Evolutionary conservation across 2,329 filamentous ascomycete species (phyloP).

Genomic region (Exserohilum rostratum): DNA sequence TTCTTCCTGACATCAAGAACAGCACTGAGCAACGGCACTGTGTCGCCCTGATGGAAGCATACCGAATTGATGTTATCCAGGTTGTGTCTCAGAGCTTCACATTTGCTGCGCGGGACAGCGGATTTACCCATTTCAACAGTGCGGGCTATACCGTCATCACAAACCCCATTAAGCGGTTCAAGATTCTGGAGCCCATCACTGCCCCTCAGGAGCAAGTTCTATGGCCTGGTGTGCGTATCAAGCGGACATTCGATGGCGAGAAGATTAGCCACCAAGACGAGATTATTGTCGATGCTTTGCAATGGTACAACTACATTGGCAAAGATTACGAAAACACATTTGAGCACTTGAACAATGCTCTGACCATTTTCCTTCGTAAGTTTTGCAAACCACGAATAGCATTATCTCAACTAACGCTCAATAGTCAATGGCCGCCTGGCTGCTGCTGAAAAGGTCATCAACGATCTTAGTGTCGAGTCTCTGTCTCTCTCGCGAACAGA

Average conservation of each 20-base stretch:
- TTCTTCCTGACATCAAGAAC: constrained; percentile 75
- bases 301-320: constrained; percentile 82
- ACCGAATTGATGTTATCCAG: constrained; percentile 72
- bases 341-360: constrained; percentile 70
- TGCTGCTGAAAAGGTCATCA: constrained; percentile 61
- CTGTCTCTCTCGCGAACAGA: constrained; percentile 51
- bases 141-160: constrained; percentile 26
- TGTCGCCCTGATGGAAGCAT: constrained; percentile 75
- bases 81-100: constrained; percentile 74
- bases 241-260: constrained; percentile 66
- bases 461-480: constrained; percentile 58
- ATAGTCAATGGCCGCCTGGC: constrained; percentile 56
- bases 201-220: constrained; percentile 49
- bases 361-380: constrained; percentile 85
- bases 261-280: constrained; percentile 67
- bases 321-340: constrained; percentile 67
- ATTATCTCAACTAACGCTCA: constrained; percentile 22
- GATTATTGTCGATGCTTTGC: constrained; percentile 77
- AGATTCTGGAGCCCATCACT: constrained; percentile 57
- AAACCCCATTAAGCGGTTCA: constrained; percentile 41
- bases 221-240: constrained; percentile 67
- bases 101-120: constrained; percentile 43
- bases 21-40: constrained; percentile 68
- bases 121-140: constrained; percentile 33
- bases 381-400: constrained; percentile 24